Percentiles rank a stretch among this genome's conserved stretches.
Evolutionary conservation across 164 flowering plant genomes (phyloP).

Genomic region (Umbellularia californica): DNA sequence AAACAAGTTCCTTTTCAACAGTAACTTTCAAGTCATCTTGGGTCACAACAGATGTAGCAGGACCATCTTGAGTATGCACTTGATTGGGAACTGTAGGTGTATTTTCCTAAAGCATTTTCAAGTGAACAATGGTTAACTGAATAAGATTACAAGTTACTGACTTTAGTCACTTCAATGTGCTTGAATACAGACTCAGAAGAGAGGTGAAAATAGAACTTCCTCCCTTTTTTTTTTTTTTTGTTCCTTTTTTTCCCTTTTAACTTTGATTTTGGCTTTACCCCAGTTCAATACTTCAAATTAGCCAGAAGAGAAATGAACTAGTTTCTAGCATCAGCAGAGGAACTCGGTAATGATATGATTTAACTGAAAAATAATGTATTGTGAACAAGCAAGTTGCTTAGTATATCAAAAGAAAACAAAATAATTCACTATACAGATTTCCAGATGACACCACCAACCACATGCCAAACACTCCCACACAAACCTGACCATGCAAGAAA

Average conservation of each 20-base stretch:
- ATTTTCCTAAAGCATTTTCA: slow-evolving; percentile 58
- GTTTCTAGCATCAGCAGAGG: not conserved
- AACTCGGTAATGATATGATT: not conserved
- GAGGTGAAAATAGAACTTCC: not conserved
- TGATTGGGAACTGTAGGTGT: slow-evolving; percentile 48
- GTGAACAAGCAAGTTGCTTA: not conserved
- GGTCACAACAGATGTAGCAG: slow-evolving; percentile 40
- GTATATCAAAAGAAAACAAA: no score
- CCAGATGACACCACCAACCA: not conserved
- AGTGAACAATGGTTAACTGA: not conserved
- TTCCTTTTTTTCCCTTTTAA: not conserved
- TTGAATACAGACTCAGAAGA: no score
- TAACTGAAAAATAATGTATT: not conserved
- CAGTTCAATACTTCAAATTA: not conserved
- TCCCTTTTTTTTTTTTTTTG: not conserved
- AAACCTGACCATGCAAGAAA: not conserved
- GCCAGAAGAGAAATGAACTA: not conserved
- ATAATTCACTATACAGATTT: not conserved
- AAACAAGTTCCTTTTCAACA: slow-evolving; percentile 76
- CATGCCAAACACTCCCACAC: not conserved
- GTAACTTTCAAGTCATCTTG: slow-evolving; percentile 80
- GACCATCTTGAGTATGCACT: slow-evolving; percentile 53
- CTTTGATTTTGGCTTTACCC: not conserved
- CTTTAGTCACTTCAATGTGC: no score
- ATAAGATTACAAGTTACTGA: not conserved